Base-by-base conservation (phyloP, 2,329 filamentous ascomycete genomes). In the Grosmannia penicillata region DNA sequence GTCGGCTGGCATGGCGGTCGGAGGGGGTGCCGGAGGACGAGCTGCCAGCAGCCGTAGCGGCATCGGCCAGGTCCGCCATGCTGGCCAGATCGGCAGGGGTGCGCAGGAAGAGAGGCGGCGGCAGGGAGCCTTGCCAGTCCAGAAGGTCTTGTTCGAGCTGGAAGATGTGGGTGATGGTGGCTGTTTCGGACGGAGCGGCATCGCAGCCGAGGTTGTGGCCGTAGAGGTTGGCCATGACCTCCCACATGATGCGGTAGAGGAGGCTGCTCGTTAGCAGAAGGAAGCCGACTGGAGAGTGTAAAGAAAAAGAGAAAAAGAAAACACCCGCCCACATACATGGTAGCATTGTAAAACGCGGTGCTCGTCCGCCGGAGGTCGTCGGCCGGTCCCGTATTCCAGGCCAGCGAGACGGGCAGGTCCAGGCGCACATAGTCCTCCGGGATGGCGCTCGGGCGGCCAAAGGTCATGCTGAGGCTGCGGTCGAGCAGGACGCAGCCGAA, bases 401-500 rank as follows among this genome's bases (percentile, higher is more conserved):
- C 38, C 19, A 11, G 37, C 23, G 10, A 40, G 28, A 36, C 35
- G n/a, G 61, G 59, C 8, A 63, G 42, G 15, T 57, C 52, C 2
- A 63, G 45, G 36, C 54, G 54, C 28, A 68, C 51, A 28, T 64
- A 62, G 26, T 54, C 54, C 4, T 66, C 57, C 1, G 62, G 60
- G 15, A 70, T 68, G 0, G 58, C 51, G 1, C 57, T 51, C 0
- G 66, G 67, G 0, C 67, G 53, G 3, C 66, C 66, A 43, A 69
- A 66, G 0, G 65, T 69, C 60, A 70, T 68, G 44, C 65, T 66
- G 33, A 69, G 46, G 6, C 18, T 37, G 56, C 65, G 51, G 43
- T 70, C 64, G 2, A 68, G 51, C 8, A 66, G 38, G 1, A 69
- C 52, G 44, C 63, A 70, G 1, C 57, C 63, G 44, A 56, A 67